Evolutionary conservation across 2,329 filamentous ascomycete species (phyloP).

Genomic region (Zymoseptoria brevis): DNA sequence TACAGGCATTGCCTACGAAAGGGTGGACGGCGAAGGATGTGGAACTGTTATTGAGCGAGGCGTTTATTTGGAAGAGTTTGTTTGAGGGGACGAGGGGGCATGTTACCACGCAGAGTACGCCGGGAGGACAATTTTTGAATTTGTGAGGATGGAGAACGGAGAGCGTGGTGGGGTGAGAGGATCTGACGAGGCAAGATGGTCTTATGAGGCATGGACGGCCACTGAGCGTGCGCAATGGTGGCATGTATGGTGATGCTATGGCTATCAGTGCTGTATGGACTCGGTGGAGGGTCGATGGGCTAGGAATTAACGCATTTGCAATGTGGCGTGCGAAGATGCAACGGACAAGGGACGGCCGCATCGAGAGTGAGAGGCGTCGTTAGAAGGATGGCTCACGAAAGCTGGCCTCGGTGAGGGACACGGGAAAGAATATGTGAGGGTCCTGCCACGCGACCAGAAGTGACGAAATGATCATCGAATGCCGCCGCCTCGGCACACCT

Average conservation of each 20-base stretch:
- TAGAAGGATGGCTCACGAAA: not conserved
- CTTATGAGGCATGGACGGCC: not conserved
- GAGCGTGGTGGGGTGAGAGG: not conserved
- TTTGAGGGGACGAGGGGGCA: conserved; percentile 94
- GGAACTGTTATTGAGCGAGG: conserved; percentile 87
- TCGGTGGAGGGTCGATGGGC: too few relatives aligned
- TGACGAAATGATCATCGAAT: conserved; percentile 1
- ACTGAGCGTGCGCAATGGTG: not conserved
- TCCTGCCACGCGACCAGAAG: not conserved
- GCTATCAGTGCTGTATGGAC: too few relatives aligned
- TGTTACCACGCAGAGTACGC: conserved; percentile 35
- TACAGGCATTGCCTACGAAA: conserved; percentile 86
- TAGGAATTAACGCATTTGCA: too few relatives aligned
- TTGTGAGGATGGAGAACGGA: not conserved
- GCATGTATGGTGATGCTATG: too few relatives aligned
- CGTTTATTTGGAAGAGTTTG: conserved; percentile 96
- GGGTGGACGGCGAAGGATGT: conserved; percentile 98
- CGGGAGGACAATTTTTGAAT: conserved; percentile 15
- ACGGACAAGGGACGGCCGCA: too few relatives aligned
- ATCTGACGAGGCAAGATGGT: not conserved
- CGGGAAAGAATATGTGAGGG: not conserved
- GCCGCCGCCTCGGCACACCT: not conserved
- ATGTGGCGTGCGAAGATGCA: too few relatives aligned
- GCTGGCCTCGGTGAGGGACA: not conserved
- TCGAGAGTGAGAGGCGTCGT: not conserved